Base-by-base conservation (phyloP, 2,329 filamentous ascomycete genomes). In the Coniosporium tulheliwenetii region DNA sequence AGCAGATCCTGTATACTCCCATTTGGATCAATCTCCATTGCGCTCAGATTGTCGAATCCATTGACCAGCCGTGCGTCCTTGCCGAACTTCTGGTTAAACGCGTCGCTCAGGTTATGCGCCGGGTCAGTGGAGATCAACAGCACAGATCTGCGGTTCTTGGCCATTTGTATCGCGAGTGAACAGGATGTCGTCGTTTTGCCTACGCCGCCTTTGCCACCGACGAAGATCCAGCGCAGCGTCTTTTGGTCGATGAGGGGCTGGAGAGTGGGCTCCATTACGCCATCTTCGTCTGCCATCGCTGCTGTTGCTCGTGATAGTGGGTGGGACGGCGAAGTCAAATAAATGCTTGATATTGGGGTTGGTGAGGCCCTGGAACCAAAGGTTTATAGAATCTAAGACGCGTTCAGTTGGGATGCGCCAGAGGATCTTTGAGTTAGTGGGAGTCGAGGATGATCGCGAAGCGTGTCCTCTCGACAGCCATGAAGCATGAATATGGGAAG, bases 101-200 rank as follows among this genome's bases (percentile, higher is more conserved):
- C 91, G 67, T 98, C 91, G 52, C 83, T 91, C 47, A 98, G 73
- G 66, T 98, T 98, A 73, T 98, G 91, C 40, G 91, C 91, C 40
- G 91, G 91, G 63, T 98, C 91, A 53, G 91, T 98, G 33, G 87
- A 95, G 67, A 98, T 98, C 60, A 98, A 81, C 43, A 98, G 77
- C 45, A 98, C 91, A 46, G 84, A 93, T 65, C 89, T 89, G 64
- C 91, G 85, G 53, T 86, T 85, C 64, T 82, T 86, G 54, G 91
- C 86, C 49, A 98, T 84, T 66, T 98, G 91, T 59, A 98, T 96
- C 48, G 91, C 91, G 48, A 98, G 81, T 8, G 89, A 95, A 67
- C 91, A 98, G 7, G 89, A 96, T 12, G 91, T 98, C n/a, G 91
- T 98, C 26, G 91, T 98, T 71, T 98, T 98, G 61, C 91, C 91